Percentiles rank a stretch among this genome's conserved stretches.
These are phyloP conservation scores for Apiospora aurea DNA, from an alignment of 2,329 filamentous ascomycete genomes.

Conservation along the genomic window DNA sequence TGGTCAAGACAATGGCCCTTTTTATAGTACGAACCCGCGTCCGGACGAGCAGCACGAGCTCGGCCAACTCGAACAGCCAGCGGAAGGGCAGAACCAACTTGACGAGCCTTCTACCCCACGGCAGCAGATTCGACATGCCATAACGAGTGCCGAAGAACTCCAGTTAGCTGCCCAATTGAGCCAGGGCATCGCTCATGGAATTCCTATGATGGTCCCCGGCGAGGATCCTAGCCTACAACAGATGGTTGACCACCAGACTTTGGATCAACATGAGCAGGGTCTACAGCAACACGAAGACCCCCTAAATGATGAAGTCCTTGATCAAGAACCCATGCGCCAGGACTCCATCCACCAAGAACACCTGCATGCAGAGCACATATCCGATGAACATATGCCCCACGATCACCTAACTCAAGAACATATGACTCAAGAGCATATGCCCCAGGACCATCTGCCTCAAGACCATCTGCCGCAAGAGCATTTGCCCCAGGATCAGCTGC, in stretches of 20 bases:
- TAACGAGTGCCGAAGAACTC: conserved; percentile 59
- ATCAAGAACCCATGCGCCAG: conserved; percentile 24
- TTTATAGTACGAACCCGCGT: conserved; percentile 46
- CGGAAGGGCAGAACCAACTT: conserved; percentile 36
- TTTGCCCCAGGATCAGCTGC: neutral
- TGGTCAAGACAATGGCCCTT: conserved; percentile 50
- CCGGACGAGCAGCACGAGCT: conserved; percentile 36
- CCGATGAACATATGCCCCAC: conserved; percentile 21
- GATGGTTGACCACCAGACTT: conserved; percentile 43
- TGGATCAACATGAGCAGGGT: conserved; percentile 27
- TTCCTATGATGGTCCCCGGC: conserved; percentile 53
- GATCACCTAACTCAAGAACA: conserved; percentile 27
- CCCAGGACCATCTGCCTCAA: conserved; percentile 17
- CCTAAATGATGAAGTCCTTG: conserved; percentile 28
- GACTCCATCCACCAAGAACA: conserved; percentile 26
- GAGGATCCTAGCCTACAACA: conserved; percentile 52
- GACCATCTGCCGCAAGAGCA: conserved; percentile 14
- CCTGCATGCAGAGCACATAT: conserved; percentile 21
- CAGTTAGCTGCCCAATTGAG: conserved; percentile 66
- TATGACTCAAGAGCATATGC: conserved; percentile 20
- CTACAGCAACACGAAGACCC: conserved; percentile 33
- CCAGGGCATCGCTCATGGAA: conserved; percentile 59
- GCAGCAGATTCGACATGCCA: conserved; percentile 51
- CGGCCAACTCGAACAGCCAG: conserved; percentile 29
- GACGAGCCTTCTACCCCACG: conserved; percentile 48